These are phyloP conservation scores for Clavulina sp. DNA, from an alignment of 768 basidiomycete genomes.

Conservation along the genomic window DNA sequence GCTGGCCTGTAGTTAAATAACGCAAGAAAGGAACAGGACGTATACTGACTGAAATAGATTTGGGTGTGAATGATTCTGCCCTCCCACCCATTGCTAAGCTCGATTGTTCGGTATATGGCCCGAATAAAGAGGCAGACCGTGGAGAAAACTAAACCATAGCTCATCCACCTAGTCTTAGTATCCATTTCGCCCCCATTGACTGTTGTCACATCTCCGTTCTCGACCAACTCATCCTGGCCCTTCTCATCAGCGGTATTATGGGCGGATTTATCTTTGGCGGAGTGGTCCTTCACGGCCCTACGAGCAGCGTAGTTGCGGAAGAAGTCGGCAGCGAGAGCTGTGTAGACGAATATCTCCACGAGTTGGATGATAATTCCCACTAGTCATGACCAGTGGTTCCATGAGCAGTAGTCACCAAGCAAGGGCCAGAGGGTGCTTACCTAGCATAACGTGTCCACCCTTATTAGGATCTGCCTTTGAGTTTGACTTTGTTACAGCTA, in stretches of 20 bases:
- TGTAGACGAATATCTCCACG: conserved; percentile 27
- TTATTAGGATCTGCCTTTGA: conserved; percentile 10
- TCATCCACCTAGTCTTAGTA: conserved; percentile 13
- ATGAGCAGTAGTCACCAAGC: neutral
- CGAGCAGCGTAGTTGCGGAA: conserved; percentile 25
- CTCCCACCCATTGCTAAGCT: no score
- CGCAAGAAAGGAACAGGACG: no score
- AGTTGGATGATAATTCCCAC: conserved; percentile 18
- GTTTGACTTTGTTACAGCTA: no score
- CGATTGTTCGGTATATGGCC: conserved; percentile 12
- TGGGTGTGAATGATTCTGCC: no score
- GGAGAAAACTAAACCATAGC: conserved; percentile 13
- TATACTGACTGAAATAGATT: no score
- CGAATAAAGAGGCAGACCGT: conserved; percentile 33
- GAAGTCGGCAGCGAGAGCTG: conserved; percentile 29
- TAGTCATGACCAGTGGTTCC: conserved; percentile 6
- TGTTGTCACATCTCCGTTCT: conserved; percentile 1
- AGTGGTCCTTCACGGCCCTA: no score
- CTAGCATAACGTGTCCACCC: conserved; percentile 11
- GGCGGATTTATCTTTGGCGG: no score
- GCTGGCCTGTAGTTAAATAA: no score
- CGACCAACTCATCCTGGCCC: conserved; percentile 4
- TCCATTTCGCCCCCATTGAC: neutral
- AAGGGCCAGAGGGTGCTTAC: conserved; percentile 12
- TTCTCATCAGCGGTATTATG: no score